A percentile compares a stretch with the other conserved stretches of the same genome.
Conservation (phyloP, 495 filamentous ascomycete species). For the Lepidopterella palustris region DNA sequence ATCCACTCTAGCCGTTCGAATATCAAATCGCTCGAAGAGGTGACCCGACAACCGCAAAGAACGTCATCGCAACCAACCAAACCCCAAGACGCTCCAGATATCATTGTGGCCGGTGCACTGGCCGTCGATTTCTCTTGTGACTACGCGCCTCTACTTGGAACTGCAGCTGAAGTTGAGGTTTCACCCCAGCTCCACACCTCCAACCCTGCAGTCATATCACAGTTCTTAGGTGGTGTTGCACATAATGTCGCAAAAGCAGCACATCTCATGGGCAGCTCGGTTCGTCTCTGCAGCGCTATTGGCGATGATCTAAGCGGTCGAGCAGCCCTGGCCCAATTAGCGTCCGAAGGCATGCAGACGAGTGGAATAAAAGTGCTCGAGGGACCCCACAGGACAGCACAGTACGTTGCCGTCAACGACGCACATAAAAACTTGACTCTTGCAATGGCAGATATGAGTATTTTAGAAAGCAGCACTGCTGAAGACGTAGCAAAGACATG, state of each 20-base stretch:
- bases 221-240: slow-evolving; percentile 90
- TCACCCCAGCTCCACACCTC: slow-evolving; percentile 68
- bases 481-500: slow-evolving; percentile 4
- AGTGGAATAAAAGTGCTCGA: slow-evolving; percentile 54
- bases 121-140: slow-evolving; percentile 86
- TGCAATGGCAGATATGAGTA: slow-evolving; percentile 92
- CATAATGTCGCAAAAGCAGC: slow-evolving; percentile 82
- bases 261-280: slow-evolving; percentile 51
- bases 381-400: slow-evolving; percentile 60
- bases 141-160: slow-evolving; percentile 46
- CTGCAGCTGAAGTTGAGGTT: slow-evolving; percentile 24
- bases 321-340: slow-evolving; percentile 57
- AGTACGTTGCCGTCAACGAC: slow-evolving; percentile 89
- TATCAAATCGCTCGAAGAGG: background rate
- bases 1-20: slow-evolving; percentile 1
- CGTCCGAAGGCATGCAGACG: slow-evolving; percentile 55
- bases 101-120: slow-evolving; percentile 85
- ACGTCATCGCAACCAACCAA: background rate
- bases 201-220: slow-evolving; percentile 71
- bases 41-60: background rate
- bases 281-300: slow-evolving; percentile 67
- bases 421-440: slow-evolving; percentile 69
- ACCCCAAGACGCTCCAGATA: slow-evolving; percentile 37
- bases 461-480: slow-evolving; percentile 56
- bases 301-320: slow-evolving; percentile 72